These are phyloP conservation scores for Mitragyna speciosa DNA, from an alignment of 257 asterid genomes.

Conservation along the genomic window DNA sequence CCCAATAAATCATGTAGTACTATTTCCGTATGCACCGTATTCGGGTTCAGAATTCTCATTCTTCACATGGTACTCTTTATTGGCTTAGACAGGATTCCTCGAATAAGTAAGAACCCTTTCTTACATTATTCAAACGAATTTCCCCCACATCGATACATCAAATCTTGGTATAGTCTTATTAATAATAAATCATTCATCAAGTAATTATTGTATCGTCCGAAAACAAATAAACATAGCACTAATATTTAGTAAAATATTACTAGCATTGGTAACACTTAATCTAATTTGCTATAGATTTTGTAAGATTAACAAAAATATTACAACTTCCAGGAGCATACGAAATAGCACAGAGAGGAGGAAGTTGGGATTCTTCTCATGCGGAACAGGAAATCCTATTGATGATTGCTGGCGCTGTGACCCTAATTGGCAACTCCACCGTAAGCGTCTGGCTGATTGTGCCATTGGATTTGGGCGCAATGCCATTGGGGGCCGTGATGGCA, in stretches of 20 bases:
- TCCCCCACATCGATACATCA: neutral
- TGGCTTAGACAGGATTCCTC: slow-evolving; percentile 4
- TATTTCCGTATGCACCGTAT: slow-evolving; percentile 54
- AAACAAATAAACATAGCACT: neutral
- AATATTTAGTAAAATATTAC: neutral
- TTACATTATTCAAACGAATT: neutral
- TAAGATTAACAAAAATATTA: slow-evolving; percentile 1
- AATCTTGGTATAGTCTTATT: neutral
- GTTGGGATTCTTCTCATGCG: slow-evolving; percentile 76
- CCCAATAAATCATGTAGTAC: slow-evolving; percentile 22
- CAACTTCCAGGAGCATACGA: slow-evolving; percentile 49
- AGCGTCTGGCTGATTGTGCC: slow-evolving; percentile 78
- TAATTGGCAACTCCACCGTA: slow-evolving; percentile 67
- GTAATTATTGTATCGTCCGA: neutral
- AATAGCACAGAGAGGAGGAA: slow-evolving; percentile 75
- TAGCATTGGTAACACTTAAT: neutral
- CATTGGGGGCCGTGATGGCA: slow-evolving; percentile 77
- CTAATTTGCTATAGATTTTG: neutral
- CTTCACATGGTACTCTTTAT: slow-evolving; percentile 2
- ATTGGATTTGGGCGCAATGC: slow-evolving; percentile 92
- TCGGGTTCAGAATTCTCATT: slow-evolving; percentile 1
- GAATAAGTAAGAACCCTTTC: neutral
- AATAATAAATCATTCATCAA: neutral
- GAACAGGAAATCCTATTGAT: slow-evolving; percentile 79
- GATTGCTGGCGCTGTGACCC: slow-evolving; percentile 90